Conservation (phyloP, 495 filamentous ascomycete genomes). For the Evernia prunastri region DNA sequence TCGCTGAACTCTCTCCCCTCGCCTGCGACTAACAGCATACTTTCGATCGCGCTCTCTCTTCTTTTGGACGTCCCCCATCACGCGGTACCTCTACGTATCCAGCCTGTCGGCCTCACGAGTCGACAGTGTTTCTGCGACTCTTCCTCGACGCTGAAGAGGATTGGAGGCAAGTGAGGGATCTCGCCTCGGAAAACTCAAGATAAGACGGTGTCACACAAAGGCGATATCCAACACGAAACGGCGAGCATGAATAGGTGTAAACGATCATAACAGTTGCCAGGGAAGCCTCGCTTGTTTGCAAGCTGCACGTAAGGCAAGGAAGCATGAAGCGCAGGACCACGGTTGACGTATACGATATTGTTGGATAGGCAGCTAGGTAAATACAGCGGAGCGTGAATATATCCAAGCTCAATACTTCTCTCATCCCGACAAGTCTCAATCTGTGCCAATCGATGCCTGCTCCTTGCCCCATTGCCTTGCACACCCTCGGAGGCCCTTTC, state of each 20-base stretch:
- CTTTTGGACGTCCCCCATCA: background rate
- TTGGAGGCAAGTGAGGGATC: background rate
- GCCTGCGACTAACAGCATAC: background rate
- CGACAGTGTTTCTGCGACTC: background rate
- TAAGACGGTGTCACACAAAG: too few species aligned
- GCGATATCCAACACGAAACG: background rate
- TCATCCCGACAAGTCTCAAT: background rate
- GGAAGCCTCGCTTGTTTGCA: background rate
- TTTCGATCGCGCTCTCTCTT: background rate
- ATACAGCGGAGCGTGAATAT: background rate
- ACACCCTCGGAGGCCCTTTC: background rate
- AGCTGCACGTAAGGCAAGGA: background rate
- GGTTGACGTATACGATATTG: background rate
- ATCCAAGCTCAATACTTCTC: background rate
- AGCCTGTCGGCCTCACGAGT: background rate
- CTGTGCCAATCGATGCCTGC: background rate
- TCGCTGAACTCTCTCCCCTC: background rate
- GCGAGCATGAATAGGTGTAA: background rate
- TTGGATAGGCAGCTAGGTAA: background rate
- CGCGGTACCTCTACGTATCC: background rate
- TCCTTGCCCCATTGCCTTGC: background rate
- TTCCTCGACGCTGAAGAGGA: background rate
- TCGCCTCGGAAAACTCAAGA: too few species aligned
- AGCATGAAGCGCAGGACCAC: background rate
- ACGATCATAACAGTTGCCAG: background rate